Conservation (phyloP, 495 filamentous ascomycete species). For the Acidiella bohemica region DNA sequence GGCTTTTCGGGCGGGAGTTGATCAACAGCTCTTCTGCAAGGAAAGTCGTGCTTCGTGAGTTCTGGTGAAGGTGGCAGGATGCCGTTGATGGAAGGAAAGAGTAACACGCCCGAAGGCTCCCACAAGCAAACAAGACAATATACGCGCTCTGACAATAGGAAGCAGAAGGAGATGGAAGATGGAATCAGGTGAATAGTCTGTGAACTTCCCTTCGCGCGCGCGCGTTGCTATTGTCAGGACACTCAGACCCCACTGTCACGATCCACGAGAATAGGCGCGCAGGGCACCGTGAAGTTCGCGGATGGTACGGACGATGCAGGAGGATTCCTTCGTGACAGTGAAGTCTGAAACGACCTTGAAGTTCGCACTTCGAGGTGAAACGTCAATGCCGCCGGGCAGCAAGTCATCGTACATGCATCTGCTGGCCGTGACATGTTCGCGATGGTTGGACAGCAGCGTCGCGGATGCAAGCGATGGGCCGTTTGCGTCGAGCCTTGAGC, state of each 20-base stretch:
- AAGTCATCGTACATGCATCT: not conserved
- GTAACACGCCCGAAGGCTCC: not conserved
- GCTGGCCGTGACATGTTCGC: not conserved
- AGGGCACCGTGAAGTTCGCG: not conserved
- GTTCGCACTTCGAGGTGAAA: too few species aligned
- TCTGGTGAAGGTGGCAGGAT: too few species aligned
- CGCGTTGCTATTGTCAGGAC: constrained; percentile 9
- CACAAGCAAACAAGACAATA: constrained; percentile 2
- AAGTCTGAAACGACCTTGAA: constrained; percentile 8
- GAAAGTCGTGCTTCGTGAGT: too few species aligned
- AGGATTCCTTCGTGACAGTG: not conserved
- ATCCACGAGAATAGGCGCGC: constrained; percentile 9
- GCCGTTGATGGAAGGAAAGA: constrained; percentile 3
- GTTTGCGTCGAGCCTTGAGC: constrained; percentile 2
- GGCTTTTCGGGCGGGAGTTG: constrained; percentile 2
- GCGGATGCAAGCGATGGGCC: not conserved
- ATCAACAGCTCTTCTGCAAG: constrained; percentile 13
- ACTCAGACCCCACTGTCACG: too few species aligned
- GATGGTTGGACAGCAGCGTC: not conserved
- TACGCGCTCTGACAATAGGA: constrained; percentile 12
- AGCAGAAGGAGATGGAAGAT: too few species aligned
- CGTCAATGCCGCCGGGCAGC: not conserved
- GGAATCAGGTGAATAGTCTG: constrained; percentile 1
- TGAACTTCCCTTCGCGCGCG: too few species aligned
- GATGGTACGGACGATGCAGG: constrained; percentile 1